phyloP scores from a whole-genome alignment of 2,329 filamentous ascomycete species.

The Xylariaceae sp. region DNA sequence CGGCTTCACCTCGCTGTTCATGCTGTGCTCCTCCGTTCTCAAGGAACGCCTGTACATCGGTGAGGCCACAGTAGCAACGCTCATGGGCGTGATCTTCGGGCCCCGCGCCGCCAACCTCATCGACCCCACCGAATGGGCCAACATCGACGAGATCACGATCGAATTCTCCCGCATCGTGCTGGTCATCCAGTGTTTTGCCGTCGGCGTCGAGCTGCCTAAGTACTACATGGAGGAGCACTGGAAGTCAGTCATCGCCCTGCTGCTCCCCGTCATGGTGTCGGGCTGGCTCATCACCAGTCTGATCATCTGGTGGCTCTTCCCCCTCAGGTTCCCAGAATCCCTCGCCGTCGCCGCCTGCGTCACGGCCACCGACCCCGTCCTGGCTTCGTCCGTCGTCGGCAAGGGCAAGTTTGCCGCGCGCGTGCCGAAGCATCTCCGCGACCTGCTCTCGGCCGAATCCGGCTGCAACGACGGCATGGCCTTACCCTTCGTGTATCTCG shows the following conservation, averaged over 20 bases:
- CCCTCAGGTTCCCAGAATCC: conserved; percentile 82
- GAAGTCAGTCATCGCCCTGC: conserved; percentile 80
- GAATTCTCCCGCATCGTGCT: conserved; percentile 86
- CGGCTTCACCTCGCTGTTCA: conserved; percentile 95
- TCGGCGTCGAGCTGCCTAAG: conserved; percentile 84
- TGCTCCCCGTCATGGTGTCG: conserved; percentile 95
- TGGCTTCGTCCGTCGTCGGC: conserved; percentile 97
- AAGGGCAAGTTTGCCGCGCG: conserved; percentile 98
- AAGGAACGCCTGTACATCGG: conserved; percentile 99
- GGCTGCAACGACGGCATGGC: conserved; percentile 99
- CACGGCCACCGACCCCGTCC: conserved; percentile 91
- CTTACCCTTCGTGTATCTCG: conserved; percentile 93
- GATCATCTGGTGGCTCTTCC: conserved; percentile 88
- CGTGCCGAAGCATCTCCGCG: conserved; percentile 94
- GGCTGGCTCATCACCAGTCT: conserved; percentile 91
- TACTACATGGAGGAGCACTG: conserved; percentile 98
- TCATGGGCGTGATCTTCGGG: conserved; percentile 84
- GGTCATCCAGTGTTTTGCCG: conserved; percentile 87
- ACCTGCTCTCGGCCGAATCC: conserved; percentile 90
- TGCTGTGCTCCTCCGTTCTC: conserved; percentile 95
- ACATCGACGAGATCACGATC: conserved; percentile 77
- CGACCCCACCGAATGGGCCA: conserved; percentile 70
- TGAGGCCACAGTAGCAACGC: conserved; percentile 88
- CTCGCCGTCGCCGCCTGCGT: conserved; percentile 86
- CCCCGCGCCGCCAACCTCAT: conserved; percentile 79